These are phyloP conservation scores for Ganoderma multipileum DNA, from an alignment of 1,284 basidiomycete species.

Conservation along the genomic window DNA sequence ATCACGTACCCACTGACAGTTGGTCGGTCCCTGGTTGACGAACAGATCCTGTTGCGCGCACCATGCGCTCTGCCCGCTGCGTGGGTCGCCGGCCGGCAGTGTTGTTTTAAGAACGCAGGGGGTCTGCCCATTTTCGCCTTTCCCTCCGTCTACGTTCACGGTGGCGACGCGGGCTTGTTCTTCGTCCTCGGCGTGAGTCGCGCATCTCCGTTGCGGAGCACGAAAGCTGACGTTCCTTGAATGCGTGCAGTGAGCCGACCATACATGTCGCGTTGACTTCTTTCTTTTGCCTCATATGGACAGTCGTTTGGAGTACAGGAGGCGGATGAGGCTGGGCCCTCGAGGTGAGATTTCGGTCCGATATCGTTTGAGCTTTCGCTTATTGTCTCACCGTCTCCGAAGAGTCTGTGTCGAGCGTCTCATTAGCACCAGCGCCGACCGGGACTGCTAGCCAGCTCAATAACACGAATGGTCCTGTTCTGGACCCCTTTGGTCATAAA, in stretches of 20 bases:
- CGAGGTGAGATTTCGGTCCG: constrained; percentile 9
- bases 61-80: constrained; percentile 11
- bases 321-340: constrained; percentile 4
- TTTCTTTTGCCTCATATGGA: constrained; percentile 1
- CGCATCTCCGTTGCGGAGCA: background rate
- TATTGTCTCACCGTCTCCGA: background rate
- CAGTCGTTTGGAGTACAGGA: background rate
- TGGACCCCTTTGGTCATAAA: background rate
- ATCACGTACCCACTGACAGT: constrained; percentile 13
- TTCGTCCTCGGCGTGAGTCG: constrained; percentile 9
- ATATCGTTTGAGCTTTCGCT: too few relatives aligned
- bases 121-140: background rate
- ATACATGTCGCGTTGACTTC: background rate
- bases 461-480: background rate
- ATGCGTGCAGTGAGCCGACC: background rate
- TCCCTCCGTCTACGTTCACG: constrained; percentile 7
- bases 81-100: constrained; percentile 5
- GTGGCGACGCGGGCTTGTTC: background rate
- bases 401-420: background rate
- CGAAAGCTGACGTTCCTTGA: background rate
- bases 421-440: background rate
- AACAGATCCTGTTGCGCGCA: constrained; percentile 12
- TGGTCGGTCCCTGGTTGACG: constrained; percentile 14
- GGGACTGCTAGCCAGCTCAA: background rate
- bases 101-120: background rate